Base-by-base conservation (phyloP, 2,329 filamentous ascomycete species). In the Xylariaceae sp. region DNA sequence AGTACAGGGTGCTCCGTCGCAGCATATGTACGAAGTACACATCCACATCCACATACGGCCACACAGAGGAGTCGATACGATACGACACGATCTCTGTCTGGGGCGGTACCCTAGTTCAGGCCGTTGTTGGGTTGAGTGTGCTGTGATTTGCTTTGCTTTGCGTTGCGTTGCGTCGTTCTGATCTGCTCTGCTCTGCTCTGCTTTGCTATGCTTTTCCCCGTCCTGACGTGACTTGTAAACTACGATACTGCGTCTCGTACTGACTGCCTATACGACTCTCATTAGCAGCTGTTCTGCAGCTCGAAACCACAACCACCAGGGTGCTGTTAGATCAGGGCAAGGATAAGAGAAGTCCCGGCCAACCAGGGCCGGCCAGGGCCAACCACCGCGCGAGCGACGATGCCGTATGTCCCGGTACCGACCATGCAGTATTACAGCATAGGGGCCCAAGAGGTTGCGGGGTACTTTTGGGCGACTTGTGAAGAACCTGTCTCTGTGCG, bases 391-490 rank as follows among this genome's bases (percentile, higher is more conserved):
- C 18, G 11, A 10, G 49, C 49, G 10, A 30, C 4, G 3, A 15
- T 23, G 11, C 49, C 23, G 23, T 55, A 15, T 44, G 42, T 48
- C 47, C 49, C 37, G 56, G 54, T 53, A 55, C 57, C 54, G 49
- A 51, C 23, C 7, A 17, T 5, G 23, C 49, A 42, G 37, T 42
- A 35, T 35, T 45, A 35, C 49, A 35, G 49, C 49, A 51, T 51
- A 51, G 49, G 49, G 48, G 55, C 57, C 39, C 18, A 35, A 54
- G 55, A 55, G 51, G 42, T 37, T 49, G 51, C 58, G 53, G 60
- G 66, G 64, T 68, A 70, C 68, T 56, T 65, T 54, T 23, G n/a
- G 52, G 62, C 57, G 58, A 71, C 68, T 64, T 69, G 60, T 51
- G 15, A 48, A 56, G 48, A 59, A 47, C 56, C 62, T 53, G 51